These are phyloP conservation scores for Talaromyces sp. DNA, from an alignment of 2,329 filamentous ascomycete species.

Conservation along the genomic window DNA sequence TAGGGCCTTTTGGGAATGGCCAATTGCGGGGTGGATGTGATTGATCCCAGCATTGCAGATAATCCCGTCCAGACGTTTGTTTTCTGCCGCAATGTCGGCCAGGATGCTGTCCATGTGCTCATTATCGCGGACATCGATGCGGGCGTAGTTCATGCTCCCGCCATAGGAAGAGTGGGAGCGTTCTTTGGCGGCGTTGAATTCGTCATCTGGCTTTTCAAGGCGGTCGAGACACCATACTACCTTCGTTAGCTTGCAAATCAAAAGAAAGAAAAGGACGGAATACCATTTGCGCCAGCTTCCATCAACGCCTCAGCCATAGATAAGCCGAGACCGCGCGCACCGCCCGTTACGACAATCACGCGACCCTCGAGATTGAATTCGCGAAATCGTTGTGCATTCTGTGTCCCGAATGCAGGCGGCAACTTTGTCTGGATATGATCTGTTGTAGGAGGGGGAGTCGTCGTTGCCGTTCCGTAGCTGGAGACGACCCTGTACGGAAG, in stretches of 20 bases:
- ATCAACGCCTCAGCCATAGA: constrained; percentile 47
- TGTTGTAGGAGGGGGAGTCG: constrained; percentile 1
- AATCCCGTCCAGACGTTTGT: constrained; percentile 39
- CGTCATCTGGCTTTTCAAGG: constrained; percentile 40
- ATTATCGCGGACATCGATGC: constrained; percentile 46
- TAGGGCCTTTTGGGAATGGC: constrained; percentile 40
- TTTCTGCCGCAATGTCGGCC: constrained; percentile 31
- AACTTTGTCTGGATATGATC: constrained; percentile 34
- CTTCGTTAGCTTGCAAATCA: neutral
- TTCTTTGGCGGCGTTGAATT: constrained; percentile 41
- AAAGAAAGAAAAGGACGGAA: neutral
- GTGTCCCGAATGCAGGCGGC: constrained; percentile 24
- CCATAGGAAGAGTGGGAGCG: constrained; percentile 35
- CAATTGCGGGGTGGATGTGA: constrained; percentile 40
- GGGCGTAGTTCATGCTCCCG: constrained; percentile 45
- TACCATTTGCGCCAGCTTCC: constrained; percentile 48
- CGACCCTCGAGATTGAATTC: constrained; percentile 44
- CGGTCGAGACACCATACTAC: constrained; percentile 50
- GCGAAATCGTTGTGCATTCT: constrained; percentile 33
- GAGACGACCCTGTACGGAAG: neutral
- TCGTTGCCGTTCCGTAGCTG: neutral
- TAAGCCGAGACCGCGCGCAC: constrained; percentile 43
- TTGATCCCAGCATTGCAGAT: constrained; percentile 45
- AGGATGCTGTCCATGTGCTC: constrained; percentile 35
- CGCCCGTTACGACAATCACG: constrained; percentile 44